A percentile compares a stretch with the other conserved stretches of the same genome.
These are phyloP conservation scores for Ailanthus altissimus DNA, from an alignment of 345 rosid genomes.

Conservation along the genomic window DNA sequence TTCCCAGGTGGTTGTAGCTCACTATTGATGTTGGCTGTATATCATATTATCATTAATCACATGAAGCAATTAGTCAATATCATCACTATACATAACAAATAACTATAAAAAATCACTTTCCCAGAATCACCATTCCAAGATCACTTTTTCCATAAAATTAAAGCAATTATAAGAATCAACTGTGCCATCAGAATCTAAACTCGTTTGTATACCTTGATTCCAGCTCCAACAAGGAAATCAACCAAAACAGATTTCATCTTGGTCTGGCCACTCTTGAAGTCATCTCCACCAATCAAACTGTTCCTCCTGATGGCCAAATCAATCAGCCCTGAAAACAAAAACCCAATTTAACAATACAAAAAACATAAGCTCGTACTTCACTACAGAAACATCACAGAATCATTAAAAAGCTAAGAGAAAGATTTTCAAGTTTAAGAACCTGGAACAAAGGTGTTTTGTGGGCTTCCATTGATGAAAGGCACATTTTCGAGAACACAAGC, in stretches of 20 bases:
- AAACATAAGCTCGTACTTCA: not conserved
- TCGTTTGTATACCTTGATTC: slow-evolving; percentile 66
- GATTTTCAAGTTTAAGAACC: slow-evolving; percentile 39
- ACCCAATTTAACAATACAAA: not conserved
- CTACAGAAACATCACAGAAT: not conserved
- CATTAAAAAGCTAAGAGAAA: not conserved
- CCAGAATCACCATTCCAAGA: not conserved
- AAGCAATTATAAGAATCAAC: not conserved
- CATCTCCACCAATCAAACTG: slow-evolving; percentile 94
- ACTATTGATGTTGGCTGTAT: slow-evolving; percentile 92
- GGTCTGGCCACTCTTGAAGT: slow-evolving; percentile 99
- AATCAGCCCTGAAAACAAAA: slow-evolving; percentile 62
- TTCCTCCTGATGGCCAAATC: slow-evolving; percentile 82
- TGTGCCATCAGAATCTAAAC: not conserved
- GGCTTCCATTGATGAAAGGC: slow-evolving; percentile 98
- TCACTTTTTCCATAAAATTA: not conserved
- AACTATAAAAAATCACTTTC: not conserved
- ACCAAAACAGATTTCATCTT: slow-evolving; percentile 96
- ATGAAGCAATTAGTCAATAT: slow-evolving; percentile 5
- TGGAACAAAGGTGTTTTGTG: slow-evolving; percentile 98
- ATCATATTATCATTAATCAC: slow-evolving; percentile 4
- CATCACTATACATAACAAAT: slow-evolving; percentile 1
- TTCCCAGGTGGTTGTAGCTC: slow-evolving; percentile 95
- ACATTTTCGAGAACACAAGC: slow-evolving; percentile 87
- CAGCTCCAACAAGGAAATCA: slow-evolving; percentile 97